A percentile compares a stretch with the other conserved stretches of the same genome.
Conservation (phyloP, 441 rosid species). For the Aleurites moluccanus region DNA sequence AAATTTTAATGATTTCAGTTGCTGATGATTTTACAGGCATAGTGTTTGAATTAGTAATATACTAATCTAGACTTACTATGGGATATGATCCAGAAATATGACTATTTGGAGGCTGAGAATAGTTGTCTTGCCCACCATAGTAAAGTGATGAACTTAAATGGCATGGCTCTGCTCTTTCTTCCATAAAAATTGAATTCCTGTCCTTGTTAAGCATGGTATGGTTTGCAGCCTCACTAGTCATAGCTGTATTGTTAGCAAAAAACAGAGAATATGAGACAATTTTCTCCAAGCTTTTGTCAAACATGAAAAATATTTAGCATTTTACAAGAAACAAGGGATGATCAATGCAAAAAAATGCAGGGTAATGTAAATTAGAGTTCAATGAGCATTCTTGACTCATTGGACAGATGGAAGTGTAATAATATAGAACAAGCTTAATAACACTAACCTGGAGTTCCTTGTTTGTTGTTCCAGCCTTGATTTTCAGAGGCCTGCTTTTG, state of each 20-base stretch:
- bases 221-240: constrained; percentile 32
- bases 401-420: too few relatives aligned
- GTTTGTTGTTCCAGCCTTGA: constrained; percentile 46
- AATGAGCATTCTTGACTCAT: too few relatives aligned
- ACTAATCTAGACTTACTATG: constrained; percentile 42
- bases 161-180: constrained; percentile 60
- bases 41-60: neutral
- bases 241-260: constrained; percentile 26
- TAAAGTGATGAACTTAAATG: constrained; percentile 81
- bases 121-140: constrained; percentile 84
- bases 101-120: constrained; percentile 41
- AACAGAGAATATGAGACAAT: constrained; percentile 2
- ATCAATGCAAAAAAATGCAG: neutral
- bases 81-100: constrained; percentile 43
- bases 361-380: neutral
- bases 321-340: neutral
- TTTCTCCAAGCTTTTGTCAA: neutral
- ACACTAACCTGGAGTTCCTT: constrained; percentile 46
- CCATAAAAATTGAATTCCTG: constrained; percentile 34
- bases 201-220: constrained; percentile 34
- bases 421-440: constrained; percentile 3
- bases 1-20: neutral
- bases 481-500: constrained; percentile 41
- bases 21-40: neutral
- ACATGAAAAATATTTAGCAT: neutral